Conservation (phyloP, 1,139 yeast genomes). For the Candida sojae region DNA sequence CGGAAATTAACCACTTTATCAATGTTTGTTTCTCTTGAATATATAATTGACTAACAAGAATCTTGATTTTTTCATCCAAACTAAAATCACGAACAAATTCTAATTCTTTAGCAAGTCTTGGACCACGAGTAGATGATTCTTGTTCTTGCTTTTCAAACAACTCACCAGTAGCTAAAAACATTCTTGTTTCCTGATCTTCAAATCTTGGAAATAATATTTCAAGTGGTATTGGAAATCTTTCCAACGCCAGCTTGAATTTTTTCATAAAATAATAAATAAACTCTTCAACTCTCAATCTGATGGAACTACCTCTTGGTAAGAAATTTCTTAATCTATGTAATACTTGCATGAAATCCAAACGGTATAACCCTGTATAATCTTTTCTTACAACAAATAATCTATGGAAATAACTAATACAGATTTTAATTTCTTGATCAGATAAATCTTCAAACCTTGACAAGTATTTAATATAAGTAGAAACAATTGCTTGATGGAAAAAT, state of each 20-base stretch:
- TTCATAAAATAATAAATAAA: conserved; percentile 71
- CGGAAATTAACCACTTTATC: conserved; percentile 45
- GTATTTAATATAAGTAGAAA: conserved; percentile 55
- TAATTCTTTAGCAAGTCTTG: conserved; percentile 34
- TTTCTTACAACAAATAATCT: conserved; percentile 63
- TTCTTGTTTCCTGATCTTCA: conserved; percentile 41
- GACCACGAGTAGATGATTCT: conserved; percentile 17
- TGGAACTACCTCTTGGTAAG: conserved; percentile 35
- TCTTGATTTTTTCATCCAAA: conserved; percentile 40
- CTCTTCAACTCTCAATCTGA: conserved; percentile 62
- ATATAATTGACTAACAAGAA: conserved; percentile 51
- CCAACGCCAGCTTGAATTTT: conserved; percentile 51
- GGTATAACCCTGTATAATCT: conserved; percentile 61
- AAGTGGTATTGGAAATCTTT: conserved; percentile 58
- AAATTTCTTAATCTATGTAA: conserved; percentile 32
- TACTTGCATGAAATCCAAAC: conserved; percentile 70
- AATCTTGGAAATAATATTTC: conserved; percentile 71
- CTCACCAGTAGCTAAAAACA: conserved; percentile 56
- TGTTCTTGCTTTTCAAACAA: conserved; percentile 26
- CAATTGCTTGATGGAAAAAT: conserved; percentile 43
- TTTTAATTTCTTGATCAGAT: conserved; percentile 58
- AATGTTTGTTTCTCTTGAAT: conserved; percentile 44
- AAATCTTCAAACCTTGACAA: conserved; percentile 63
- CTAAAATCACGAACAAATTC: conserved; percentile 39
- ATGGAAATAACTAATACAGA: conserved; percentile 71